Evolutionary conservation across 2,329 filamentous ascomycete genomes (phyloP).

Genomic region (Dothistroma pini): DNA sequence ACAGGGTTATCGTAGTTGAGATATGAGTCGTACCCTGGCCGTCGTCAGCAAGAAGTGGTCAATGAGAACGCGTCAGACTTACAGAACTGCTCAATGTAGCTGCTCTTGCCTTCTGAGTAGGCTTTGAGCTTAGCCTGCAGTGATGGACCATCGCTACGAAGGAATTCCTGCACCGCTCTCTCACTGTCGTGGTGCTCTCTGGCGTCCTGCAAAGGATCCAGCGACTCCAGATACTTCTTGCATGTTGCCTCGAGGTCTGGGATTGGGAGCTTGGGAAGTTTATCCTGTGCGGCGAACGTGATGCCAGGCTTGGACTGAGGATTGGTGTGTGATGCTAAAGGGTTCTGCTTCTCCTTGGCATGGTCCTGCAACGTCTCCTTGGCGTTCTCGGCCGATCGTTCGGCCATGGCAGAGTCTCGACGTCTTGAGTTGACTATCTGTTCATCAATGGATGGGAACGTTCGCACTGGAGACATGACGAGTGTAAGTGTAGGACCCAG

Average conservation of each 20-base stretch:
- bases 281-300: slow-evolving; percentile 86
- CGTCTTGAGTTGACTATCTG: slow-evolving; percentile 18
- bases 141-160: slow-evolving; percentile 73
- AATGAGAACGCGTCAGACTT: slow-evolving; percentile 40
- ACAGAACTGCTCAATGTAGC: slow-evolving; percentile 99
- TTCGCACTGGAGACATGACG: slow-evolving; percentile 54
- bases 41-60: slow-evolving; percentile 4
- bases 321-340: slow-evolving; percentile 48
- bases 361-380: slow-evolving; percentile 53
- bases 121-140: slow-evolving; percentile 85
- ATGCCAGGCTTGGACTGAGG: slow-evolving; percentile 64
- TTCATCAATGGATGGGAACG: slow-evolving; percentile 29
- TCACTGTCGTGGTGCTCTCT: slow-evolving; percentile 81
- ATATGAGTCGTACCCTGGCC: slow-evolving; percentile 93
- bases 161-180: slow-evolving; percentile 76
- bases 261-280: slow-evolving; percentile 86
- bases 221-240: slow-evolving; percentile 71
- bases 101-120: slow-evolving; percentile 86
- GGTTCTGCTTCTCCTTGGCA: slow-evolving; percentile 46
- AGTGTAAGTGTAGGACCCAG: slow-evolving; percentile 48
- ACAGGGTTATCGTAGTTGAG: slow-evolving; percentile 97
- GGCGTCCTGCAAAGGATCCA: slow-evolving; percentile 74
- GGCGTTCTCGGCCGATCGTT: slow-evolving; percentile 48
- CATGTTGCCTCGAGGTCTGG: slow-evolving; percentile 78
- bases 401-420: slow-evolving; percentile 38